These are phyloP conservation scores for Medicago arabica DNA, from an alignment of 306 rosid genomes.

Conservation along the genomic window DNA sequence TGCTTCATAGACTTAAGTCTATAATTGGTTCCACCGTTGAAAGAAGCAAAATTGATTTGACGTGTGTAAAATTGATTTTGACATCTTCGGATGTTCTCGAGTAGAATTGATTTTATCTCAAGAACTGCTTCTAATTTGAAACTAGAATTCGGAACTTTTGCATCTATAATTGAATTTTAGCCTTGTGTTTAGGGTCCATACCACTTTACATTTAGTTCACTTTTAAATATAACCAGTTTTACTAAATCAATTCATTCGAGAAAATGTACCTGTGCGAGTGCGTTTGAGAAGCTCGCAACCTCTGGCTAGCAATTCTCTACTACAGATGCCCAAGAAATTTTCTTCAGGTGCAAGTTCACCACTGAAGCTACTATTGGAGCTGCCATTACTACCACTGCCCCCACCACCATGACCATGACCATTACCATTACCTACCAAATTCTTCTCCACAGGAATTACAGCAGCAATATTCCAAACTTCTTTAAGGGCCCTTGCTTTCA, in stretches of 20 bases:
- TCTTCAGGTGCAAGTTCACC: constrained; percentile 79
- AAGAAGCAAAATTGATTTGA: no score
- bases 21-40: no score
- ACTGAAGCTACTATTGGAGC: constrained; percentile 71
- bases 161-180: no score
- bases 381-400: constrained; percentile 50
- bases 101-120: no score
- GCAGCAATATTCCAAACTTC: constrained; percentile 96
- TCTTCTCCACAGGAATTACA: constrained; percentile 87
- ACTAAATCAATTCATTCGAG: not conserved
- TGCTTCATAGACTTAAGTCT: not conserved
- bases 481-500: constrained; percentile 94
- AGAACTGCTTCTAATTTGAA: no score
- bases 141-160: no score
- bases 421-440: constrained; percentile 44
- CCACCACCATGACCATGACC: not conserved
- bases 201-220: no score
- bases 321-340: constrained; percentile 77
- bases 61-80: no score
- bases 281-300: constrained; percentile 96
- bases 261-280: constrained; percentile 76
- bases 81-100: no score
- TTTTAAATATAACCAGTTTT: no score
- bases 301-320: constrained; percentile 76
- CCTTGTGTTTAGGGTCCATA: no score